Percentiles rank a stretch among this genome's conserved stretches.
These are phyloP conservation scores for Basipetospora chlamydospora DNA, from an alignment of 2,329 filamentous ascomycete species.

Conservation along the genomic window DNA sequence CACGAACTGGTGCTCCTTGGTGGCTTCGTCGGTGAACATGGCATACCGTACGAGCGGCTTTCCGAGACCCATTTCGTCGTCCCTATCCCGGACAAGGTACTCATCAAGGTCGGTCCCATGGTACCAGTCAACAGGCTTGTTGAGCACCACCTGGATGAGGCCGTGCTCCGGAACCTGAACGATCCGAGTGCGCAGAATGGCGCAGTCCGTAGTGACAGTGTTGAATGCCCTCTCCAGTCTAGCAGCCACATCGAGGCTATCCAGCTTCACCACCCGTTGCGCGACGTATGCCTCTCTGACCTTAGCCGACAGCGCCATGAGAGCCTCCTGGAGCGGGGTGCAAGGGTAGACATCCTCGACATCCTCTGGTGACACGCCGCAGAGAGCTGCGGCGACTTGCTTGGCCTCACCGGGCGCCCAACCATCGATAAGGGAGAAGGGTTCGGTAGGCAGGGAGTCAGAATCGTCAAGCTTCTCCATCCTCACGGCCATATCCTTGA, in stretches of 20 bases:
- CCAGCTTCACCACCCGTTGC: slow-evolving; percentile 29
- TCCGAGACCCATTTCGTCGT: slow-evolving; percentile 27
- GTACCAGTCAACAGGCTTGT: slow-evolving; percentile 21
- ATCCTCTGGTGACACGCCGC: slow-evolving; percentile 17
- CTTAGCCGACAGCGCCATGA: slow-evolving; percentile 38
- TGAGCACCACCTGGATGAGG: slow-evolving; percentile 31
- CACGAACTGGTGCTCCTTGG: slow-evolving; percentile 27
- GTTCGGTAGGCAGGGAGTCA: slow-evolving; percentile 13
- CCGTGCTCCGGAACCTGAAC: slow-evolving; percentile 28
- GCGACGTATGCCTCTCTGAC: slow-evolving; percentile 37
- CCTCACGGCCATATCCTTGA: slow-evolving; percentile 27
- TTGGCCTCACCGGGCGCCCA: slow-evolving; percentile 21
- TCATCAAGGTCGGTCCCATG: slow-evolving; percentile 19
- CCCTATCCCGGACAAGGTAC: slow-evolving; percentile 25
- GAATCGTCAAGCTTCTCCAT: slow-evolving; percentile 11
- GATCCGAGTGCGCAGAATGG: slow-evolving; percentile 34
- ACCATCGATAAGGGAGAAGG: slow-evolving; percentile 24
- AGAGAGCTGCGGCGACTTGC: slow-evolving; percentile 24
- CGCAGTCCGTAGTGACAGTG: slow-evolving; percentile 18
- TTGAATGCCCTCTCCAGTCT: slow-evolving; percentile 29
- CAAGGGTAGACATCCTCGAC: slow-evolving; percentile 40
- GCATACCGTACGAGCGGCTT: slow-evolving; percentile 30
- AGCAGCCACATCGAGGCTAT: slow-evolving; percentile 18
- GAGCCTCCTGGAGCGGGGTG: slow-evolving; percentile 37
- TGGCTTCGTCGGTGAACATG: slow-evolving; percentile 19